These are phyloP conservation scores for Colletotrichum chrysophilum DNA, from an alignment of 2,329 filamentous ascomycete species.

Conservation along the genomic window DNA sequence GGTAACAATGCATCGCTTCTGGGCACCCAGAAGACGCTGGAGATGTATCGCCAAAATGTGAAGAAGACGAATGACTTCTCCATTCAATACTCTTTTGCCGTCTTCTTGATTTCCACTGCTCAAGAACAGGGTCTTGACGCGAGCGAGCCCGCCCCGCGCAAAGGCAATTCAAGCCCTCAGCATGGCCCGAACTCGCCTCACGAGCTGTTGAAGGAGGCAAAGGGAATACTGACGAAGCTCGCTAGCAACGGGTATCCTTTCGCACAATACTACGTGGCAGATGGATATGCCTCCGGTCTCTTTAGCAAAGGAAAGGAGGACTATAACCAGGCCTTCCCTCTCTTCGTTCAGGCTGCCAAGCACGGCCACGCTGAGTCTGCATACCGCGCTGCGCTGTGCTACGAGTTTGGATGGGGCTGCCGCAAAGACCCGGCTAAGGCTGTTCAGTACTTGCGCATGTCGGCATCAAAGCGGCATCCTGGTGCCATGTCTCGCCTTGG, in stretches of 20 bases:
- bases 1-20: slow-evolving; percentile 91
- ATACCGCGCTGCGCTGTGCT: slow-evolving; percentile 91
- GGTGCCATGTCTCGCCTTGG: slow-evolving; percentile 93
- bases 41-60: slow-evolving; percentile 96
- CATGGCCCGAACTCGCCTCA: slow-evolving; percentile 56
- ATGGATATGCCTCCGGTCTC: slow-evolving; percentile 91
- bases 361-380: slow-evolving; percentile 96
- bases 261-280: slow-evolving; percentile 95
- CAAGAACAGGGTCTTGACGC: slow-evolving; percentile 73
- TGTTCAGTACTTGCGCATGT: slow-evolving; percentile 88
- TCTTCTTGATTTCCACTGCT: slow-evolving; percentile 90
- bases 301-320: slow-evolving; percentile 96
- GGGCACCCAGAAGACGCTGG: slow-evolving; percentile 89
- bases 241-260: slow-evolving; percentile 92
- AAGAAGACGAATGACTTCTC: slow-evolving; percentile 94
- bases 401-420: slow-evolving; percentile 98
- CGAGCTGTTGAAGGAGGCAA: slow-evolving; percentile 84
- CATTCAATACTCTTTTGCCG: slow-evolving; percentile 94
- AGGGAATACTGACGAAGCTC: slow-evolving; percentile 84
- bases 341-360: slow-evolving; percentile 93
- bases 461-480: slow-evolving; percentile 92
- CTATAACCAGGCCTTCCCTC: slow-evolving; percentile 86
- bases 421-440: slow-evolving; percentile 90
- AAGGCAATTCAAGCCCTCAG: slow-evolving; percentile 51
- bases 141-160: slow-evolving; percentile 50